Evolutionary conservation across 2,329 filamentous ascomycete genomes (phyloP).

Genomic region (Penicillium frequentans): DNA sequence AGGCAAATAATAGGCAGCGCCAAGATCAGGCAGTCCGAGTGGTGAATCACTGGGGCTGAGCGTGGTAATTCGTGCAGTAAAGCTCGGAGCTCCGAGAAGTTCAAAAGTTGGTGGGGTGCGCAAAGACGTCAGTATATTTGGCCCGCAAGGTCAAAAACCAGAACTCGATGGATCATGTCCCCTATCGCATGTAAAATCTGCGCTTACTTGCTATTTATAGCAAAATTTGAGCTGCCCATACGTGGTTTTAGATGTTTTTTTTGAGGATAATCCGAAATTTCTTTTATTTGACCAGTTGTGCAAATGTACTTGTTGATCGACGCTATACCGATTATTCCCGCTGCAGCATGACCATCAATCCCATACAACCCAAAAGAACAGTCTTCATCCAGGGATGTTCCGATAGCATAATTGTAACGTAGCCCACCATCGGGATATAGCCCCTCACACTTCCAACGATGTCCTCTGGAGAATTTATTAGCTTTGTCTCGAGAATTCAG

Average conservation of each 20-base stretch:
- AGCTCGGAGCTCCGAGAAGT: neutral
- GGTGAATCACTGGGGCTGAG: neutral
- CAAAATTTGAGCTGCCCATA: neutral
- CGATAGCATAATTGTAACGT: conserved; percentile 92
- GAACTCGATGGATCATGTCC: neutral
- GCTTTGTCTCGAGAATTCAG: neutral
- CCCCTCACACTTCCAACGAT: conserved; percentile 75
- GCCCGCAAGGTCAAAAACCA: conserved; percentile 1
- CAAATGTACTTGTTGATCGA: neutral
- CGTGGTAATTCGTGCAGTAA: neutral
- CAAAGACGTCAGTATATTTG: conserved; percentile 20
- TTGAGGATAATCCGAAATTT: neutral
- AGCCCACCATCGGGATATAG: conserved; percentile 93
- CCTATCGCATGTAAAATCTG: neutral
- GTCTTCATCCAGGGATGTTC: conserved; percentile 98
- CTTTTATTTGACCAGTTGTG: neutral
- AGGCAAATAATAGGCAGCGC: neutral
- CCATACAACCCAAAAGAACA: conserved; percentile 92
- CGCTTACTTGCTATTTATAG: neutral
- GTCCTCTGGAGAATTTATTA: neutral
- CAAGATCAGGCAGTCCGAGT: neutral
- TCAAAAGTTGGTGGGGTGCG: conserved; percentile 3
- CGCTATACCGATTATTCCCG: conserved; percentile 62
- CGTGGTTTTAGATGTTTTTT: neutral
- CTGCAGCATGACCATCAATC: conserved; percentile 86